Base-by-base conservation (phyloP, 495 filamentous ascomycete genomes). In the Hypoxylon cercidicola region DNA sequence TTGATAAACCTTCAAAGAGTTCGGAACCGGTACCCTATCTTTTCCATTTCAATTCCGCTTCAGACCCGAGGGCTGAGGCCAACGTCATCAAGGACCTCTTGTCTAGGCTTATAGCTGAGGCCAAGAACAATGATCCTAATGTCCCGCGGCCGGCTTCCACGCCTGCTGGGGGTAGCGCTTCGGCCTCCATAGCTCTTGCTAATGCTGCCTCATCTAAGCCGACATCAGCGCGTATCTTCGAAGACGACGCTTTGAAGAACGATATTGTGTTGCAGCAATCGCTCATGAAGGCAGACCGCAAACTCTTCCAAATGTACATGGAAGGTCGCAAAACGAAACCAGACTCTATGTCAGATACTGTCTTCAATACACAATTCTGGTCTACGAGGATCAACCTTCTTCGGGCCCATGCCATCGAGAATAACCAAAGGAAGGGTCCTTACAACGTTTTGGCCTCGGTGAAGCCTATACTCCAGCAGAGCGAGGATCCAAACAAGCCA, bases 401-500 rank as follows among this genome's bases (percentile, higher is more conserved):
- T 12, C 89, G 96, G 20, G 90, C 93, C 0, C 91, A 97, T 79
- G 94, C 91, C 11, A 93, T 97, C 48, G 93, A 97, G 77, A 85
- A 84, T 60, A 86, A 85, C 63, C 95, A 99, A 77, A 88, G 85
- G 61, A 85, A 88, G 52, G 95, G 94, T 1, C 85, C 90, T 0
- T 97, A 97, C 75, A 98, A 99, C 68, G 92, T 98, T 4, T 80
- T 99, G 2, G 92, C 95, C 0, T 88, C 88, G n/a, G 85, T 99
- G 54, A 96, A 94, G 75, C 89, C 92, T 11, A 85, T 87, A 23
- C 84, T 87, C 4, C 90, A 91, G 55, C 89, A 95, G 70, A 69
- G 58, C 34, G 55, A 60, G 10, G 71, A 73, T 57, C 71, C 71
- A 10, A 59, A 64, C 11, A 66, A 71, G 19, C 64, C 69, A 21